Conservation (phyloP, 495 filamentous ascomycete genomes). For the Aspergillus wentii region DNA sequence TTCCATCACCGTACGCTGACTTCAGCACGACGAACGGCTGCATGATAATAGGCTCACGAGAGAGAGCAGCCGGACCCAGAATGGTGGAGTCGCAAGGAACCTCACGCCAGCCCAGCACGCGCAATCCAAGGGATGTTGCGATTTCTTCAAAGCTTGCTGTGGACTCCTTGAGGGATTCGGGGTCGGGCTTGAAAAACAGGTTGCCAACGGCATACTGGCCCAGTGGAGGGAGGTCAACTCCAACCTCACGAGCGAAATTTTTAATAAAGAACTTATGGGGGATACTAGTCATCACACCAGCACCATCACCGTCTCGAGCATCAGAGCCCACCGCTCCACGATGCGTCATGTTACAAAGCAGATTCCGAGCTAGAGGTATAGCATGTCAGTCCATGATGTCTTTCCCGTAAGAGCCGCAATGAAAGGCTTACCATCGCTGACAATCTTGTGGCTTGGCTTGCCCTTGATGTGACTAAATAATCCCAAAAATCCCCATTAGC, state of each 20-base stretch:
- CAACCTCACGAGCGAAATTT: slow-evolving; percentile 89
- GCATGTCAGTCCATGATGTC: slow-evolving; percentile 9
- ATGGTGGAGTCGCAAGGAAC: slow-evolving; percentile 90
- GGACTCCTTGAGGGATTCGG: slow-evolving; percentile 80
- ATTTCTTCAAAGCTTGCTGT: slow-evolving; percentile 87
- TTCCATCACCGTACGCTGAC: slow-evolving; percentile 81
- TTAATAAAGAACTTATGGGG: slow-evolving; percentile 99
- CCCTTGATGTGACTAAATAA: slow-evolving; percentile 87
- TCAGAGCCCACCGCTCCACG: slow-evolving; percentile 97
- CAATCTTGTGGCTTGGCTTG: slow-evolving; percentile 95
- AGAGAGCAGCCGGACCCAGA: slow-evolving; percentile 87
- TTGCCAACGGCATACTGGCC: slow-evolving; percentile 98
- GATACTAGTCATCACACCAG: slow-evolving; percentile 99
- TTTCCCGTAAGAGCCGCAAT: background rate
- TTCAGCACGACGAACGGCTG: slow-evolving; percentile 93
- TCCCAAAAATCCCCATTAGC: slow-evolving; percentile 9
- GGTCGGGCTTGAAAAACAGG: slow-evolving; percentile 96
- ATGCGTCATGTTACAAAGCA: slow-evolving; percentile 99
- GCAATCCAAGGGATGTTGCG: slow-evolving; percentile 78
- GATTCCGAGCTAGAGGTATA: slow-evolving; percentile 63
- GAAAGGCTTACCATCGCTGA: slow-evolving; percentile 84
- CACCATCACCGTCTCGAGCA: slow-evolving; percentile 94
- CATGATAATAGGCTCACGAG: slow-evolving; percentile 88
- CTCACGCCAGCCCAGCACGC: slow-evolving; percentile 94
- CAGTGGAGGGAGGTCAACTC: slow-evolving; percentile 75